Percentiles rank a stretch among this genome's conserved stretches.
These are phyloP conservation scores for Fusarium pseudoanthophilum DNA, from an alignment of 2,329 filamentous ascomycete genomes.

Conservation along the genomic window DNA sequence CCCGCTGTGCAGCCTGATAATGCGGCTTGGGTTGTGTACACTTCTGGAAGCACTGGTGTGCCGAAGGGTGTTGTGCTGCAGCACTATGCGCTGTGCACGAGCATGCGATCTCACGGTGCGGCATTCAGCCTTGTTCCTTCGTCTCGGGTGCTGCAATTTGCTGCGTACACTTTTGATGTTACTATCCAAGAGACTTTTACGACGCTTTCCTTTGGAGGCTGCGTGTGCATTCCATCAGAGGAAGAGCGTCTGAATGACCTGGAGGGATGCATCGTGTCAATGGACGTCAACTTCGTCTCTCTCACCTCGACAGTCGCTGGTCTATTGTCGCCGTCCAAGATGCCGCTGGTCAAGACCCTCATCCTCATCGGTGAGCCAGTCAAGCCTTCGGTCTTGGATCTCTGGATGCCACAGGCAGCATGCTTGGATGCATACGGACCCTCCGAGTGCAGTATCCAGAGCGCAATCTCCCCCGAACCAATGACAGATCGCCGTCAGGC, in stretches of 20 bases:
- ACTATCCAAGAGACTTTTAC: slow-evolving; percentile 1
- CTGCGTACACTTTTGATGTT: not conserved
- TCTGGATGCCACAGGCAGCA: slow-evolving; percentile 2
- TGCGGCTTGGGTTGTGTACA: not conserved
- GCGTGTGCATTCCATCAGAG: not conserved
- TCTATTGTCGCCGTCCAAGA: not conserved
- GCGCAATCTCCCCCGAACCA: not conserved
- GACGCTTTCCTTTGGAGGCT: not conserved
- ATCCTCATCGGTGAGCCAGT: not conserved
- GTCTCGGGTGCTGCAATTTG: not conserved
- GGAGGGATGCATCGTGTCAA: not conserved
- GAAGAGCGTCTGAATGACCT: not conserved
- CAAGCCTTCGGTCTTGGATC: not conserved
- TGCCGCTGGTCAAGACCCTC: not conserved
- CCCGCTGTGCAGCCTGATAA: not conserved
- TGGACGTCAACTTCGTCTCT: not conserved
- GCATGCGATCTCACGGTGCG: not conserved
- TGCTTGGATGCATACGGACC: not conserved
- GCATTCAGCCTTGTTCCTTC: not conserved
- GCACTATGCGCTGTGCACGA: not conserved
- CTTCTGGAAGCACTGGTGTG: slow-evolving; percentile 1
- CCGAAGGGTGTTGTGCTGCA: not conserved
- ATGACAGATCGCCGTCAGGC: not conserved
- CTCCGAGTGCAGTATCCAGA: not conserved
- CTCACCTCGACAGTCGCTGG: not conserved